Base-by-base conservation (phyloP, 2,329 filamentous ascomycete species). In the Blumeria graminis region DNA sequence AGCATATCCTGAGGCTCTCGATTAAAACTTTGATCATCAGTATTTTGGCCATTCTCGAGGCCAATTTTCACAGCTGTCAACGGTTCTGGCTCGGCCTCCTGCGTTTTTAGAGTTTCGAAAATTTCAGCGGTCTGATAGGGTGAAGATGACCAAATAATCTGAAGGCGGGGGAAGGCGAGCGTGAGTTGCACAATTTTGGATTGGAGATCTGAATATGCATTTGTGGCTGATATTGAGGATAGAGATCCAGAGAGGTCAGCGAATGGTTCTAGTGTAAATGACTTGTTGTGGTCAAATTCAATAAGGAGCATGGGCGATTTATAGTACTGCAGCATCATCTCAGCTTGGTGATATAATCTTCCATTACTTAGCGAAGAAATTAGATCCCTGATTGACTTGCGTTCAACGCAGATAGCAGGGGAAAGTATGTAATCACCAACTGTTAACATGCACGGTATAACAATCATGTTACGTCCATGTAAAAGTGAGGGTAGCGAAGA, bases 61-160 rank as follows among this genome's bases (percentile, higher is more conserved):
- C 92, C 92, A 1, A 89, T 78, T 58, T 84, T 80, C 7, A 94
- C 88, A 0, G 92, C 92, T 3, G 80, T 80, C 38, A 94, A 76
- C 1, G 92, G 92, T 67, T 98, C 89, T 0, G 92, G 92, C 69
- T 98, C 92, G 3, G 82, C 75, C 63, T 90, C 84, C 63, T 88
- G 83, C 61, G 87, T 84, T 71, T 98, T 98, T 56, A 98, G 76
- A 61, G 87, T 82, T 63, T 89, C 83, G 67, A 98, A 96, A 60
- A 98, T 96, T 71, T 96, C 89, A 1, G 92, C 92, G 0, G 92
- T 96, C 68, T 98, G 89, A 66, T 94, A 94, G 0, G 92, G 90
- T 10, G 83, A 88, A 8, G 80, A 86, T 8, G 85, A 92, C 92
- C 92, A 98, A 63, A 98, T 87, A 62, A 98, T 84, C 61, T 86